Percentiles rank a stretch among this genome's conserved stretches.
These are phyloP conservation scores for Claviceps sp. DNA, from an alignment of 2,329 filamentous ascomycete genomes.

Conservation along the genomic window DNA sequence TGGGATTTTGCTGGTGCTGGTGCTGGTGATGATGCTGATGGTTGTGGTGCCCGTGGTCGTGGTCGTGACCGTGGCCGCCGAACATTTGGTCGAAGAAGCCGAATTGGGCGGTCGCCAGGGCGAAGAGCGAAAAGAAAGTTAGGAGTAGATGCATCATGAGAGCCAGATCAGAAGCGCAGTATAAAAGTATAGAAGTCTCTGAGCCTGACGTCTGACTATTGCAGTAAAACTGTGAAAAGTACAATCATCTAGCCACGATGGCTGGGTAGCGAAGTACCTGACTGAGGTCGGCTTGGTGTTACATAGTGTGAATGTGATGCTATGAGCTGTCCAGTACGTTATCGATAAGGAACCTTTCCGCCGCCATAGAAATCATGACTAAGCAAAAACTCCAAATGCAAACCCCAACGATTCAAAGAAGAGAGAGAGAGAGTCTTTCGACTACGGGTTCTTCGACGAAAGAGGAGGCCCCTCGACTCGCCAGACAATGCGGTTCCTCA, in stretches of 20 bases:
- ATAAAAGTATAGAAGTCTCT: background rate
- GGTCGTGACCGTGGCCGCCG: slow-evolving; percentile 38
- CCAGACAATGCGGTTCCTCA: slow-evolving; percentile 30
- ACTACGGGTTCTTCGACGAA: background rate
- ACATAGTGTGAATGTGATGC: background rate
- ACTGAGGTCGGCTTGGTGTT: too few species aligned
- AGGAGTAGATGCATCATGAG: slow-evolving; percentile 21
- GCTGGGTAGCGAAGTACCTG: too few species aligned
- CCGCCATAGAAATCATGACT: background rate
- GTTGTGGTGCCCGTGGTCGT: slow-evolving; percentile 25
- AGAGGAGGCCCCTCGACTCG: slow-evolving; percentile 5
- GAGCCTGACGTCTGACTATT: background rate
- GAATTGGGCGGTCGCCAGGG: slow-evolving; percentile 64
- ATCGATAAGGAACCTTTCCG: background rate
- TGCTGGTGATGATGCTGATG: slow-evolving; percentile 56
- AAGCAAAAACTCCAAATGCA: slow-evolving; percentile 5
- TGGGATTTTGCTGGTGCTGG: slow-evolving; percentile 61
- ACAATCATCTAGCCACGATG: too few species aligned
- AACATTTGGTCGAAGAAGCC: slow-evolving; percentile 98
- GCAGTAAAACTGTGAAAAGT: background rate
- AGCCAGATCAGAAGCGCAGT: background rate
- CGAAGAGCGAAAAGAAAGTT: slow-evolving; percentile 44
- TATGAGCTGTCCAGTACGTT: background rate
- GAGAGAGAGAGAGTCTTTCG: background rate
- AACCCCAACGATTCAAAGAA: too few species aligned